Evolutionary conservation across 768 basidiomycete species (phyloP), one percentile per base, ranked within the genome.

Genomic region (Scleroderma bovista): DNA sequence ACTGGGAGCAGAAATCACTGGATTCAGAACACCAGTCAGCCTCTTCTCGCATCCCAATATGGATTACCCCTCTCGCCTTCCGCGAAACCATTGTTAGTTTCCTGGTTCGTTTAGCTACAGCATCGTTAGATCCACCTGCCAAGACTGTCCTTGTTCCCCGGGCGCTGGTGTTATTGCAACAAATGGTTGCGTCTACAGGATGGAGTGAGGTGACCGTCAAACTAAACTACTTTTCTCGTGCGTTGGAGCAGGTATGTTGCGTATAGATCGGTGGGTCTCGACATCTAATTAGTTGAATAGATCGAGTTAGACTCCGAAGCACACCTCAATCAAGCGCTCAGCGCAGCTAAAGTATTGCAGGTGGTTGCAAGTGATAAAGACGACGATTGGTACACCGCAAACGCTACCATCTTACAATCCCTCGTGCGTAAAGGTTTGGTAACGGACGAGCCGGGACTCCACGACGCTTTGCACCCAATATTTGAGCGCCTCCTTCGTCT

Each of bases 21-120:
- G 60, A 64, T 8, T 44, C 55, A 1, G 67, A 65, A 47, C 50
- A 51, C 2, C 63, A 55, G 20, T 39, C 57, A n/a, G 53, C 52
- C n/a, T 56, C 45, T 29, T 51, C 36, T 68, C 68, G 41, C 53
- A 63, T 41, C 48, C 61, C 32, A 5, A 19, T 46, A 3, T 94
- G 92, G 90, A 66, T 79, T 19, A 89, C 88, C 0, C 91, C 94
- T 2, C 69, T 88, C 24, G 75, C 77, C 19, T 83, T 91, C 50
- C 80, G 91, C 24, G 95, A 98, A 68, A 86, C 85, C 51, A 88
- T 96, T 71, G 87, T 97, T 55, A 93, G 92, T 71, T 96, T 93
- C 68, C 78, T 99, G 31, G 84, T 99, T n/a, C 86, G 95, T 42
- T 76, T 98, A 41, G 84, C 89, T 9, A 90, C 90, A 15, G 77